These are phyloP conservation scores for Rubus parviflorus DNA, from an alignment of 306 rosid genomes.

Conservation along the genomic window DNA sequence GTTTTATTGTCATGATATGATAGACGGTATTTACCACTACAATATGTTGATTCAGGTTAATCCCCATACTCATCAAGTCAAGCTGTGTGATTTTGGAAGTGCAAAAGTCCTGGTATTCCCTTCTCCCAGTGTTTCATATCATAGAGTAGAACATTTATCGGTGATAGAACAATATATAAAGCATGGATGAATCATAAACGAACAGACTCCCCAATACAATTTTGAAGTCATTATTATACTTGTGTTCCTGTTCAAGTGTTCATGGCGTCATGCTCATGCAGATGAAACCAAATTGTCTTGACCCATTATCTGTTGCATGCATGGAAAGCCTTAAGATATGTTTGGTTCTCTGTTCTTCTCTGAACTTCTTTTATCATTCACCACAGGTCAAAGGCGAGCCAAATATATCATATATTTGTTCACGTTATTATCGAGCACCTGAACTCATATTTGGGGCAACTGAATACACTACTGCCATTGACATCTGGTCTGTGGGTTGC, in stretches of 20 bases:
- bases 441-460: constrained; percentile 77
- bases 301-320: neutral
- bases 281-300: neutral
- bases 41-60: constrained; percentile 50
- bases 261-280: constrained; percentile 8
- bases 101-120: constrained; percentile 72
- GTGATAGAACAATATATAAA: neutral
- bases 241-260: constrained; percentile 1
- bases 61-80: constrained; percentile 69
- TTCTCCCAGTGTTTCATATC: constrained; percentile 19
- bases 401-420: constrained; percentile 71
- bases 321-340: neutral
- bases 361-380: constrained; percentile 14
- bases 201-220: neutral
- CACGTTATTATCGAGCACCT: constrained; percentile 74
- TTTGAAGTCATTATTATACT: neutral
- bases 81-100: constrained; percentile 74
- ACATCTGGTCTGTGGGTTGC: constrained; percentile 74
- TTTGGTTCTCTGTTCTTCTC: neutral
- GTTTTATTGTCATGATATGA: neutral
- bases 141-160: neutral
- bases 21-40: constrained; percentile 7
- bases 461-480: constrained; percentile 70
- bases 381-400: constrained; percentile 72
- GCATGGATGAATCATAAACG: neutral